phyloP scores from a whole-genome alignment of 768 basidiomycete species.

The Tricholoma bakamatsutake region DNA sequence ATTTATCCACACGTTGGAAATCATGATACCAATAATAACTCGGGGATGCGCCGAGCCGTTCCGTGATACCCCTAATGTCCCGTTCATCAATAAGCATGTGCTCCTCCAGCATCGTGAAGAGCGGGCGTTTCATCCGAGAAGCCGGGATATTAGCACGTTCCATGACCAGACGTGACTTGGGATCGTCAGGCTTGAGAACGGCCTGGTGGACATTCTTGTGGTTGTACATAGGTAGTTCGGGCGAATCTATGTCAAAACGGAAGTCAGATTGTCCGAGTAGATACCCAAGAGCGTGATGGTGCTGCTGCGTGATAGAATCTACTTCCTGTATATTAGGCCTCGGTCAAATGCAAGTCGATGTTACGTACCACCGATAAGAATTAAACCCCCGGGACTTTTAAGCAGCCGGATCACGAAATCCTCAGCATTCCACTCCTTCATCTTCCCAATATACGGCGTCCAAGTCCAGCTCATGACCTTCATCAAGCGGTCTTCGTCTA shows the following conservation, averaged over 20 bases:
- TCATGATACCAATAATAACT: slow-evolving; percentile 21
- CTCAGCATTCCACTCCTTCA: slow-evolving; percentile 23
- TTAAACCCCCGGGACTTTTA: slow-evolving; percentile 23
- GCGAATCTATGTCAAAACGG: slow-evolving; percentile 17
- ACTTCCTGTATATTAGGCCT: background rate
- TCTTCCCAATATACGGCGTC: slow-evolving; percentile 18
- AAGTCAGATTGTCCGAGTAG: slow-evolving; percentile 19
- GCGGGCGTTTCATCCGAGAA: slow-evolving; percentile 21
- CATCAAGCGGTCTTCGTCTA: slow-evolving; percentile 22
- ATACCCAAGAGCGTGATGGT: slow-evolving; percentile 19
- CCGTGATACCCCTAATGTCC: slow-evolving; percentile 22
- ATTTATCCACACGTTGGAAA: slow-evolving; percentile 21
- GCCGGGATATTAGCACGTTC: slow-evolving; percentile 21
- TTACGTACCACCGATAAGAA: slow-evolving; percentile 23
- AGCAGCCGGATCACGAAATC: slow-evolving; percentile 24
- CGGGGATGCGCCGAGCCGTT: slow-evolving; percentile 18
- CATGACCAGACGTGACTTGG: slow-evolving; percentile 16
- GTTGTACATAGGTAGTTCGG: slow-evolving; percentile 15
- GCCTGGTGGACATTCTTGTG: slow-evolving; percentile 22
- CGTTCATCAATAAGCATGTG: slow-evolving; percentile 22
- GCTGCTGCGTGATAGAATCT: slow-evolving; percentile 22
- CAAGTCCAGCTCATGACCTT: slow-evolving; percentile 27
- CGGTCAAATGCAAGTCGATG: background rate
- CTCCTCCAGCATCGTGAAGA: slow-evolving; percentile 25
- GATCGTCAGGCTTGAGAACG: slow-evolving; percentile 18